Evolutionary conservation across 768 basidiomycete species (phyloP), one percentile per base, ranked within the genome.

Genomic region (Kwoniella bestiolae): DNA sequence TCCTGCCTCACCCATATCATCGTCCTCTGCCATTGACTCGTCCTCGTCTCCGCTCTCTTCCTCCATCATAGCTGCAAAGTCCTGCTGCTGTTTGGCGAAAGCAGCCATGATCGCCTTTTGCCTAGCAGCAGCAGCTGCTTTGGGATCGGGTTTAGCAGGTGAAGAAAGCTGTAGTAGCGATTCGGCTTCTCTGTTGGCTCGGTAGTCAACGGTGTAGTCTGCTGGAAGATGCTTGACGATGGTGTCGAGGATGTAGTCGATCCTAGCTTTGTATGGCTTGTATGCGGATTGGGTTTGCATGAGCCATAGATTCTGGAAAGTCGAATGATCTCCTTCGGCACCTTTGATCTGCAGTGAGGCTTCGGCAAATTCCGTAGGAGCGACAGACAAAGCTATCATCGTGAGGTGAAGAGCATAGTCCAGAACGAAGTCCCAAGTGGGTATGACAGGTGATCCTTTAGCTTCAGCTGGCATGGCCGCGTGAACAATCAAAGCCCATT

Each of bases 81-180:
- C 61, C 6, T 70, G 72, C 75, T 97, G 94, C 74, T 94, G 91
- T 26, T 89, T 89, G 74, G 91, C 92, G 87, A 98, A 97, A 82
- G 96, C 89, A 74, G 88, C 87, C 92, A 99, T 91, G 74, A 99
- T 91, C 0, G 91, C 90, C 66, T 90, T 91, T 79, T 96, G 90
- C n/a, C 94, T 85, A 12, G 65, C 66, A 29, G 62, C 60, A 23
- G 72, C 72, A 1, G 67, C 64, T 3, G 66, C 70, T 56, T 76
- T 60, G 14, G 60, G 51, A 56, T 64, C 67, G 21, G 56, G 50
- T 34, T 60, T 65, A 2, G 45, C 28, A 18, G 65, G 56, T 34
- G 46, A 32, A 1, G 63, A 58, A 23, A 65, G 23, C 9, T 35
- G 35, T 16, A 66, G 12, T 34, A 66, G 31, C 0, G 49, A 31